Conservation (phyloP, 2,329 filamentous ascomycete genomes). For the Pseudocercospora musae region DNA sequence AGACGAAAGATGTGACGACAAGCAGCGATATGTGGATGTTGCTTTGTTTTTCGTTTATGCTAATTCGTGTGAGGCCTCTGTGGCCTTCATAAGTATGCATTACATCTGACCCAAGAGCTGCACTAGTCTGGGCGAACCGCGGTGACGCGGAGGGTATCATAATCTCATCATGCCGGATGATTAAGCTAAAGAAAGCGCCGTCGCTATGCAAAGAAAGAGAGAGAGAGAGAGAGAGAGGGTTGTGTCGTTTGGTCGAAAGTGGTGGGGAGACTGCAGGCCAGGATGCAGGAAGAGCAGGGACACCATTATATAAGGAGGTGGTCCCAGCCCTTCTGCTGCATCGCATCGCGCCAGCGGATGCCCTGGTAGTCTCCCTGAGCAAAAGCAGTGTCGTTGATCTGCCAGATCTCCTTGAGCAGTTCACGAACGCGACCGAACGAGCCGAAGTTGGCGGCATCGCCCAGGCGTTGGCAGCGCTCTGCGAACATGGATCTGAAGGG, state of each 20-base stretch:
- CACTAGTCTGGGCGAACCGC: slow-evolving; percentile 28
- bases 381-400: slow-evolving; percentile 62
- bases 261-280: slow-evolving; percentile 25
- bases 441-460: slow-evolving; percentile 73
- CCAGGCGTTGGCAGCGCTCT: slow-evolving; percentile 70
- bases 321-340: slow-evolving; percentile 88
- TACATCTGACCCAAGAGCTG: slow-evolving; percentile 30
- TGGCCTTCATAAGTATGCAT: slow-evolving; percentile 9
- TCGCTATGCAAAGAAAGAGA: slow-evolving; percentile 31
- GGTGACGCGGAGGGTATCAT: slow-evolving; percentile 24
- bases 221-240: slow-evolving; percentile 13
- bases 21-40: not conserved
- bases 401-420: slow-evolving; percentile 80
- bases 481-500: slow-evolving; percentile 74
- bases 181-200: slow-evolving; percentile 23
- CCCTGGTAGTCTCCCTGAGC: slow-evolving; percentile 55
- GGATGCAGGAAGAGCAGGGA: slow-evolving; percentile 23
- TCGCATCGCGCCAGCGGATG: slow-evolving; percentile 92
- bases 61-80: slow-evolving; percentile 4
- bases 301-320: slow-evolving; percentile 73
- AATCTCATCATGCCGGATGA: slow-evolving; percentile 19
- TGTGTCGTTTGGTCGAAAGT: slow-evolving; percentile 7
- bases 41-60: slow-evolving; percentile 9
- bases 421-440: slow-evolving; percentile 80
- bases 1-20: not conserved